Evolutionary conservation across 2,329 filamentous ascomycete genomes (phyloP), one percentile per base, ranked within the genome.

Genomic region (Teratosphaeria pseudoeucalypti): DNA sequence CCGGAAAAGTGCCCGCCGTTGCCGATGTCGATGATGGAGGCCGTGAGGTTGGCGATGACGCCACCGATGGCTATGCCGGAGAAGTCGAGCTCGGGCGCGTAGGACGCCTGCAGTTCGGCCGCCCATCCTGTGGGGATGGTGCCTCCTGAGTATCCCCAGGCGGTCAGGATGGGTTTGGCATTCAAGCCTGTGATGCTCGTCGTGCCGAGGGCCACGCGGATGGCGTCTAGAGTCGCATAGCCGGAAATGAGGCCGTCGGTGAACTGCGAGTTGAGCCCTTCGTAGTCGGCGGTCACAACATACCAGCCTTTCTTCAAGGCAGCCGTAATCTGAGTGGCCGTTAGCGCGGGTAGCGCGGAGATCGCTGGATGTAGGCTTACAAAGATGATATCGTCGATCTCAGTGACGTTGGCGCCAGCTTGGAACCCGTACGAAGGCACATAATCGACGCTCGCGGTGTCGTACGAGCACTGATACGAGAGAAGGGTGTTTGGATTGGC

Each of bases 71-170:
- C 81, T 1, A 75, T 76, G 2, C 80, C 81, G 1, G 70, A 71
- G 34, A 84, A 73, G 2, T 72, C 68, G 6, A 84, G 67, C 47
- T 82, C 79, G 0, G 81, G 79, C 0, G 82, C 81, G 61, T 84
- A 84, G 4, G 71, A 70, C 0, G 74, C 70, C 49, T 81, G 79
- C 27, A 83, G 67, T 56, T 83, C 79, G 16, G 78, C 77, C 0
- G 81, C 81, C 73, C 76, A 81, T 34, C 78, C 79, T 2, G 72
- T 78, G 0, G 81, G 80, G 23, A 83, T 62, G 2, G 77, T 76
- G 5, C 81, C 82, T 2, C 82, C 82, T 0, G 78, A 82, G 65
- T 83, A 84, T 0, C 82, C 82, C 79, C 80, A 83, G 58, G 82
- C 65, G 2, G 74, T 72, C 47, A 77, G 67, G 3, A 63, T 70